These are phyloP conservation scores for Saccharomycopsis crataegensis DNA, from an alignment of 1,139 yeast genomes.

Conservation along the genomic window DNA sequence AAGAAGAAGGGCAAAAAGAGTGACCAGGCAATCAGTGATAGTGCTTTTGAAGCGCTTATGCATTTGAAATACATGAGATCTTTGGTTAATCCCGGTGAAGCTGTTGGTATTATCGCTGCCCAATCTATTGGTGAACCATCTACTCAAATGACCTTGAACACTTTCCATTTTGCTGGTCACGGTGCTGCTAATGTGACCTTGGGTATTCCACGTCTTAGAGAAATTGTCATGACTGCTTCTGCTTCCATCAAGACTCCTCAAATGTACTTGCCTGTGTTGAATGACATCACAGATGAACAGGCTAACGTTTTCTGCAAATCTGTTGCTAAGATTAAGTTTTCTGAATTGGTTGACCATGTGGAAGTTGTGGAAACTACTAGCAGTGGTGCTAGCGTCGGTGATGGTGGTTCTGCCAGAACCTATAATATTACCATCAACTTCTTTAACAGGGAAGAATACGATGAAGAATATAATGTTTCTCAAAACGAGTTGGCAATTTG, in stretches of 20 bases:
- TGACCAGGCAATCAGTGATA: constrained; percentile 37
- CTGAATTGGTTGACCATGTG: constrained; percentile 84
- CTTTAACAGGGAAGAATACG: constrained; percentile 72
- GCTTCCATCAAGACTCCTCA: constrained; percentile 94
- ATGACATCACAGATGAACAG: constrained; percentile 72
- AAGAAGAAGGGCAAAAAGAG: constrained; percentile 28
- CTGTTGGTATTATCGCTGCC: constrained; percentile 98
- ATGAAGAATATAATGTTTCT: constrained; percentile 79
- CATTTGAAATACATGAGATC: constrained; percentile 98
- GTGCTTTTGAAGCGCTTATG: constrained; percentile 94
- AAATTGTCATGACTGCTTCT: constrained; percentile 98
- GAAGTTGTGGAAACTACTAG: constrained; percentile 82
- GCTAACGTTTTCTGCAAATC: constrained; percentile 94
- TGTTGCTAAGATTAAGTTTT: constrained; percentile 73
- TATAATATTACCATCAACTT: constrained; percentile 70
- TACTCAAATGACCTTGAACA: constrained; percentile 97
- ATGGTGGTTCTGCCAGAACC: constrained; percentile 48
- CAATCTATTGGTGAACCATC: constrained; percentile 99
- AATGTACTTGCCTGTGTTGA: constrained; percentile 83
- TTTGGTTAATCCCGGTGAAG: constrained; percentile 90
- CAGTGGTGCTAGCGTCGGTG: constrained; percentile 35
- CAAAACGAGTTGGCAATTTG: constrained; percentile 72
- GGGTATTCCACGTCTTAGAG: constrained; percentile 99
- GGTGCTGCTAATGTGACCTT: constrained; percentile 99
- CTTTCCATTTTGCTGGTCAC: constrained; percentile 99